Conservation (phyloP, 2,329 filamentous ascomycete species). For the Talaromyces sp. region DNA sequence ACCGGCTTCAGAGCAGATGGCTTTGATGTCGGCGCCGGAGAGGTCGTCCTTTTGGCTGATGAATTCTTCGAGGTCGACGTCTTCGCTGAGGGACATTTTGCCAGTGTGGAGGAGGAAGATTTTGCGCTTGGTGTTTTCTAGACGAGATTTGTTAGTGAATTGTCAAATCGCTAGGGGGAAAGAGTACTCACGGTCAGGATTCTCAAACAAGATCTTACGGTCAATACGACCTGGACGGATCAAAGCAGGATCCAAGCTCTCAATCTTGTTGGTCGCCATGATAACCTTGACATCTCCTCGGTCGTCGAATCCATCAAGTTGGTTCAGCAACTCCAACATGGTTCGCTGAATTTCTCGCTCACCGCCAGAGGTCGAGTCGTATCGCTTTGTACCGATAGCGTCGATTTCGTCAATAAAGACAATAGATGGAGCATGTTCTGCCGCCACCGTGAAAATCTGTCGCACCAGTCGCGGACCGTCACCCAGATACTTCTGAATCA, state of each 20-base stretch:
- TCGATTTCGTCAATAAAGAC: conserved; percentile 99
- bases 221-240: conserved; percentile 98
- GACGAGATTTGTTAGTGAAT: neutral
- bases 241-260: conserved; percentile 90
- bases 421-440: conserved; percentile 93
- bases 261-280: conserved; percentile 99
- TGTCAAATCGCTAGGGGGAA: neutral
- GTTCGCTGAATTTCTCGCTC: conserved; percentile 97
- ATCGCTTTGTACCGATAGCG: conserved; percentile 97
- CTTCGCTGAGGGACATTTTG: conserved; percentile 95
- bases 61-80: conserved; percentile 98
- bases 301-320: conserved; percentile 98
- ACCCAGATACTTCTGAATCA: conserved; percentile 98
- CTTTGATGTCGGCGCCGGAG: conserved; percentile 96
- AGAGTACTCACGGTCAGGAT: conserved; percentile 61
- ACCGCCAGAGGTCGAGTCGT: conserved; percentile 94
- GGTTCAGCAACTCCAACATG: conserved; percentile 97
- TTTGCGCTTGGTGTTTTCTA: conserved; percentile 89
- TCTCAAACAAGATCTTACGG: conserved; percentile 85
- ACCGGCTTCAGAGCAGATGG: conserved; percentile 96
- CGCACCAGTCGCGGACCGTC: conserved; percentile 92
- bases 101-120: conserved; percentile 97
- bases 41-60: conserved; percentile 98
- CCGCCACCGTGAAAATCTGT: conserved; percentile 86
- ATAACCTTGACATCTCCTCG: conserved; percentile 98